Evolutionary conservation across 352 stramenopile genomes (phyloP), one percentile per base, ranked within the genome.

Genomic region (Saprolegnia diclina): DNA sequence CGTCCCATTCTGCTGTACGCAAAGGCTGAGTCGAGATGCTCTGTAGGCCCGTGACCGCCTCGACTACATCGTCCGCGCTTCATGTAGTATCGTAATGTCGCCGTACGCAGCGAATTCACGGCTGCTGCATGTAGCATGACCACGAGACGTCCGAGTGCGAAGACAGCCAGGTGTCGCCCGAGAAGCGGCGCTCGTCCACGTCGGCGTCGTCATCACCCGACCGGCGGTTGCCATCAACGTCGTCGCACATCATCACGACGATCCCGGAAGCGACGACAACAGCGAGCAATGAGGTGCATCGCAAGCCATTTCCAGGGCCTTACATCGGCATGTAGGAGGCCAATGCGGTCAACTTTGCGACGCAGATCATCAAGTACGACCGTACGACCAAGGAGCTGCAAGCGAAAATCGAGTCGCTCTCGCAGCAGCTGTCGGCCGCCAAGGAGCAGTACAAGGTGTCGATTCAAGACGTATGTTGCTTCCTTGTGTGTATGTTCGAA

Each of bases 291-390:
- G 29, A 57, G 26, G 21, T 18, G 26, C 13, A 13, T 57, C 26
- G n/a, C n/a, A n/a, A n/a, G n/a, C n/a, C n/a, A n/a, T n/a, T n/a
- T n/a, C n/a, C n/a, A n/a, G n/a, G n/a, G n/a, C n/a, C n/a, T n/a
- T n/a, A n/a, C n/a, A n/a, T n/a, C n/a, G n/a, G n/a, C n/a, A n/a
- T n/a, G n/a, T n/a, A n/a, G n/a, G n/a, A 18, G 19, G 32, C 32
- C 5, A 26, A 18, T 10, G 50, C 18, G 0, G 56, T 35, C 1
- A 48, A 24, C n/a, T 64, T 64, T 64, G 56, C 56, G 4, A 38
- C 56, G 1, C 56, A 64, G 1, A 52, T 52, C n/a, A 50, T 64
- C 35, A 64, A 64, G 35, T 64, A 64, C 56, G 56, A 64, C 40
- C 56, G 40, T 18, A 24, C 56, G 10, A 64, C 26, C 56, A 64